Evolutionary conservation across 495 filamentous ascomycete genomes (phyloP).

Genomic region (Staphylotrichum longicolle): DNA sequence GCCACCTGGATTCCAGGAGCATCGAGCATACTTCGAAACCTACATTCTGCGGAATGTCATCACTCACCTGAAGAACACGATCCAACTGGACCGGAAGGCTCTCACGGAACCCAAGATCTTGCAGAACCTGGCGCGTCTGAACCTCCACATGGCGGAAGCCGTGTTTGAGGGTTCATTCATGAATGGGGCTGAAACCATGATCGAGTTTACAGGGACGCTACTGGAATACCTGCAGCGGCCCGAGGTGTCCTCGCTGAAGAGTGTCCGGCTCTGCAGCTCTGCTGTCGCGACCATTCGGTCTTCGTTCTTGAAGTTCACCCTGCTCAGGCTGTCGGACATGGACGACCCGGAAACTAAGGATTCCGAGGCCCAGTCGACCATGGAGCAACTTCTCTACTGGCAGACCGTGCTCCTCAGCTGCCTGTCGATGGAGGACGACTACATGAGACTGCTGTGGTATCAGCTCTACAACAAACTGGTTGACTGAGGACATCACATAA

Average conservation of each 20-base stretch:
- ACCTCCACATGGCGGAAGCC: constrained; percentile 76
- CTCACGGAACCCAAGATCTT: constrained; percentile 81
- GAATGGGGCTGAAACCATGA: constrained; percentile 70
- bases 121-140: constrained; percentile 79
- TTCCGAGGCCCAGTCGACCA: constrained; percentile 59
- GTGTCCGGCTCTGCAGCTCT: constrained; percentile 81
- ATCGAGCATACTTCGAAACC: constrained; percentile 92
- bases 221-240: constrained; percentile 87
- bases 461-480: constrained; percentile 82
- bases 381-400: constrained; percentile 91
- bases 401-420: constrained; percentile 83
- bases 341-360: constrained; percentile 60
- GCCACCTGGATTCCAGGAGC: constrained; percentile 86
- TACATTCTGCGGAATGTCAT: constrained; percentile 78
- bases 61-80: constrained; percentile 62
- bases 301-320: constrained; percentile 69
- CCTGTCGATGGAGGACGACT: constrained; percentile 68
- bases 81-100: constrained; percentile 67
- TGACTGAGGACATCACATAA: too few species aligned
- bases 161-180: constrained; percentile 96
- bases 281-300: constrained; percentile 69
- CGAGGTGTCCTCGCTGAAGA: constrained; percentile 75
- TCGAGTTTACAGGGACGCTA: constrained; percentile 84
- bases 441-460: constrained; percentile 82
- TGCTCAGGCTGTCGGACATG: constrained; percentile 80